phyloP scores from a whole-genome alignment of 176 grass and related monocot genomes.

The Eremochloa ophiuroides region DNA sequence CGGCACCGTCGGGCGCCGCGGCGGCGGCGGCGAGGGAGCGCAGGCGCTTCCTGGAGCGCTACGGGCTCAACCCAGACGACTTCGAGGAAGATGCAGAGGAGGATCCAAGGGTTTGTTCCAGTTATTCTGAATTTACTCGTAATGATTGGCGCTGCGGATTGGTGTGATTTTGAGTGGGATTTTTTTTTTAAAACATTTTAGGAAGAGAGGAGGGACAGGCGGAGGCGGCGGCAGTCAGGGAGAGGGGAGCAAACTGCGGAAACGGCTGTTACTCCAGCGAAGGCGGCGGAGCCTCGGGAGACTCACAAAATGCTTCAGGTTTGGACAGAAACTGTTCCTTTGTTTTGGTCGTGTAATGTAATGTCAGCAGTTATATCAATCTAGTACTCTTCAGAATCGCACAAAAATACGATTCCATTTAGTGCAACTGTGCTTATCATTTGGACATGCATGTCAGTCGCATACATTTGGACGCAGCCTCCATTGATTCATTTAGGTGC shows the following conservation, averaged over 20 bases:
- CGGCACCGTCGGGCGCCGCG: slow-evolving; percentile 23
- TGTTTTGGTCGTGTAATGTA: neutral
- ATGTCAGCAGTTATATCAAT: neutral
- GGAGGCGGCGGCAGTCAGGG: slow-evolving; percentile 21
- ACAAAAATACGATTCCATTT: neutral
- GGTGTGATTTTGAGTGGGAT: neutral
- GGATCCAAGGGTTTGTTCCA: slow-evolving; percentile 35
- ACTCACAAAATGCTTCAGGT: slow-evolving; percentile 96
- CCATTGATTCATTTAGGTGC: neutral
- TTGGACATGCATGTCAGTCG: neutral
- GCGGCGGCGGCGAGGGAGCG: slow-evolving; percentile 36
- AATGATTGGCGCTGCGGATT: neutral
- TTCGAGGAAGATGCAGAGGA: slow-evolving; percentile 30
- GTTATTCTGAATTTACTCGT: neutral
- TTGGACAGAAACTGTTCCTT: neutral
- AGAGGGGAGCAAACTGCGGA: slow-evolving; percentile 21
- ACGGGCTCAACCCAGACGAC: slow-evolving; percentile 64
- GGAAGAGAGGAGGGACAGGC: slow-evolving; percentile 31
- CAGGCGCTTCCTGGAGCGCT: slow-evolving; percentile 51
- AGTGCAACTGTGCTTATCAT: neutral
- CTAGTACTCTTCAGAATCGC: neutral
- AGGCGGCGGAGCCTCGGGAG: slow-evolving; percentile 42
- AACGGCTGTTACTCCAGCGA: neutral
- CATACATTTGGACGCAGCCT: neutral
- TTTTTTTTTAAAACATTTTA: slow-evolving; percentile 5